Evolutionary conservation across 1,139 yeast genomes (phyloP).

Genomic region (Sugiyamaella japonica): DNA sequence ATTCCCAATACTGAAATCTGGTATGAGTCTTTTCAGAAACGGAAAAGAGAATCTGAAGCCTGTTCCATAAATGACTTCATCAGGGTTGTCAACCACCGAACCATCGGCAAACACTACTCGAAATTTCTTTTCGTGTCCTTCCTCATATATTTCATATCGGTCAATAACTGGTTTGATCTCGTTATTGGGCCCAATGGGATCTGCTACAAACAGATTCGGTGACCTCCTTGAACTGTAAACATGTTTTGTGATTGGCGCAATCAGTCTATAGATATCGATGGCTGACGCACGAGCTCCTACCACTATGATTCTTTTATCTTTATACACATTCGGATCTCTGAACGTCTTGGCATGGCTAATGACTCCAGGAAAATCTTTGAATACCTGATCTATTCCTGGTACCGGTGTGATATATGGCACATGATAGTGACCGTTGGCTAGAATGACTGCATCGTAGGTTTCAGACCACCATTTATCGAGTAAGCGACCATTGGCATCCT

Average conservation of each 20-base stretch:
- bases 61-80: constrained; percentile 17
- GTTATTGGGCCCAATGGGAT: background rate
- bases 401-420: constrained; percentile 56
- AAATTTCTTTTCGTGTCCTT: constrained; percentile 5
- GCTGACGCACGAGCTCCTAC: constrained; percentile 45
- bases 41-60: constrained; percentile 18
- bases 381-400: constrained; percentile 55
- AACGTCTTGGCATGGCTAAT: constrained; percentile 62
- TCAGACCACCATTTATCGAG: constrained; percentile 18
- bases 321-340: constrained; percentile 47
- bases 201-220: background rate
- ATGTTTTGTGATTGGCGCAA: constrained; percentile 14
- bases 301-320: constrained; percentile 49
- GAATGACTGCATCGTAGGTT: constrained; percentile 53
- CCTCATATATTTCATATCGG: constrained; percentile 16
- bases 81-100: constrained; percentile 15
- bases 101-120: constrained; percentile 16
- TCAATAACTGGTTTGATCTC: constrained; percentile 16
- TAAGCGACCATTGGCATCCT: background rate
- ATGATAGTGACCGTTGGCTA: constrained; percentile 61
- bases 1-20: constrained; percentile 18
- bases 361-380: constrained; percentile 46
- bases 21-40: constrained; percentile 10
- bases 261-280: constrained; percentile 18
- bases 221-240: constrained; percentile 20